These are phyloP conservation scores for Blepharisma japonicum DNA, from an alignment of 73 alveolate species.

Conservation along the genomic window DNA sequence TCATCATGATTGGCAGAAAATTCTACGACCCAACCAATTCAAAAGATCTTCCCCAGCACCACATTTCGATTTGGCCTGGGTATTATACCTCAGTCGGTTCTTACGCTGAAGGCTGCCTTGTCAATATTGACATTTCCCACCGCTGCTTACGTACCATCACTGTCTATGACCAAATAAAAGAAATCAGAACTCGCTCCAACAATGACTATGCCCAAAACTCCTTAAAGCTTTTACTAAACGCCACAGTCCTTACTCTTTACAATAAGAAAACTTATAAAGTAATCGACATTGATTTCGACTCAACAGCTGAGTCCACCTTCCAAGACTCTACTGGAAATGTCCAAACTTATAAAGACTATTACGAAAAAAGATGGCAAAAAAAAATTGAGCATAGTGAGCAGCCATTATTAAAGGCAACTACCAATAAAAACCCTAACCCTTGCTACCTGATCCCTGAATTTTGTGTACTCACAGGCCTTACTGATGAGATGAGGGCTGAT, in stretches of 20 bases:
- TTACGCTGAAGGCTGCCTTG: slow-evolving; percentile 13
- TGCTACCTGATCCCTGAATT: slow-evolving; percentile 69
- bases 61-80: slow-evolving; percentile 54
- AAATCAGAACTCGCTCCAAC: neutral
- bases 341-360: slow-evolving; percentile 60
- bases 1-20: slow-evolving; percentile 51
- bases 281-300: slow-evolving; percentile 65
- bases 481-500: slow-evolving; percentile 87
- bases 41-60: slow-evolving; percentile 21
- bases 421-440: slow-evolving; percentile 33
- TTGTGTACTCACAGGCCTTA: slow-evolving; percentile 85
- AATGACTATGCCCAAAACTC: neutral
- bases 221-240: slow-evolving; percentile 54
- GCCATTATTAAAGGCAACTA: slow-evolving; percentile 58
- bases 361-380: slow-evolving; percentile 51
- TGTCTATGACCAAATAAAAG: slow-evolving; percentile 8
- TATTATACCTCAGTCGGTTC: slow-evolving; percentile 20
- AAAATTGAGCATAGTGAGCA: slow-evolving; percentile 49
- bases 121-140: slow-evolving; percentile 26
- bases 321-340: slow-evolving; percentile 42
- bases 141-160: neutral
- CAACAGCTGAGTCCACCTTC: slow-evolving; percentile 56
- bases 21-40: slow-evolving; percentile 44
- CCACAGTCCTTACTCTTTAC: slow-evolving; percentile 70
- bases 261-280: slow-evolving; percentile 78